A percentile compares a stretch with the other conserved stretches of the same genome.
phyloP scores from a whole-genome alignment of 441 rosid species.

The Populus tomentosa region DNA sequence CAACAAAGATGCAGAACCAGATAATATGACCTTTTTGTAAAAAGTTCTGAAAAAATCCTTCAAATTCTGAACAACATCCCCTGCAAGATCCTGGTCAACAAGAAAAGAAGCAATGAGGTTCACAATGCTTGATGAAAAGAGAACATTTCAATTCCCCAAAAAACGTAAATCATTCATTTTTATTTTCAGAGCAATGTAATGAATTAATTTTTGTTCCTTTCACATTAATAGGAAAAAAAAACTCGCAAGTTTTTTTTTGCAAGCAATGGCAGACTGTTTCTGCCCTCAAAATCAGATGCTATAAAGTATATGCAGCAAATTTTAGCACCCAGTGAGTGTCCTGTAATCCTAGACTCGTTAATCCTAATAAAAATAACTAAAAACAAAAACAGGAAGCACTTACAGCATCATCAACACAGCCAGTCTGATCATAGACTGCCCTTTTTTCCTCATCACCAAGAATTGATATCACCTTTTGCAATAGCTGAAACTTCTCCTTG shows the following conservation, averaged over 20 bases:
- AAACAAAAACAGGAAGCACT: slow-evolving; percentile 26
- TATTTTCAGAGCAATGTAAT: background rate
- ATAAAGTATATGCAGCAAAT: background rate
- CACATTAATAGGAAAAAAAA: background rate
- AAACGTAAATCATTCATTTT: background rate
- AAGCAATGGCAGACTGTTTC: background rate
- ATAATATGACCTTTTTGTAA: too few relatives aligned
- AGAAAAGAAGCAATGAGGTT: too few relatives aligned
- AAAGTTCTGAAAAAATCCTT: too few relatives aligned
- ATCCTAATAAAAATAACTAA: background rate
- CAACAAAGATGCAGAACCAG: too few relatives aligned
- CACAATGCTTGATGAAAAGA: too few relatives aligned
- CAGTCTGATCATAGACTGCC: slow-evolving; percentile 83
- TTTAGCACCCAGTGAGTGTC: background rate
- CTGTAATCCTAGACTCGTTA: background rate
- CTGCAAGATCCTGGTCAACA: too few relatives aligned
- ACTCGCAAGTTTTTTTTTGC: background rate
- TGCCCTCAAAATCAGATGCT: background rate
- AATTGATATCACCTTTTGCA: slow-evolving; percentile 88
- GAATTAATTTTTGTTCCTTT: too few relatives aligned
- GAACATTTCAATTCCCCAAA: too few relatives aligned
- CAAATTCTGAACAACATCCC: too few relatives aligned
- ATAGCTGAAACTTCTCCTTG: slow-evolving; percentile 89
- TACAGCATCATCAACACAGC: slow-evolving; percentile 84
- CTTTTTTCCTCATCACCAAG: slow-evolving; percentile 90